Evolutionary conservation across 441 rosid genomes (phyloP), one percentile per base, ranked within the genome.

Genomic region (Adansonia grandidieri): DNA sequence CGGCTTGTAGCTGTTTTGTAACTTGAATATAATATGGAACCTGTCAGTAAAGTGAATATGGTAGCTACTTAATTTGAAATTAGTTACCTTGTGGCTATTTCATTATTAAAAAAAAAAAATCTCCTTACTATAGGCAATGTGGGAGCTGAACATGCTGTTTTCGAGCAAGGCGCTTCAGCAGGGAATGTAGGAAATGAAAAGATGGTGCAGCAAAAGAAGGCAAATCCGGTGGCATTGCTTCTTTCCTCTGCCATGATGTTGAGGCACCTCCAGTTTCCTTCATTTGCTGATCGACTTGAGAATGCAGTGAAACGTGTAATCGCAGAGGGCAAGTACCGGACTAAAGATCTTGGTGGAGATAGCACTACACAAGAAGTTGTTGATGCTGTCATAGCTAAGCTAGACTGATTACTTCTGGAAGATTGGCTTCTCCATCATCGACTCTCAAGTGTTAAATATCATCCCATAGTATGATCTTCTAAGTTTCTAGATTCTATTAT

Each of bases 191-290:
- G 99, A 44, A 92, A 86, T 9, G 93, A 90, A n/a, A 87, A 84
- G 32, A 64, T 89, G 13, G 79, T 90, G 53, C 83, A 83, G 72
- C 91, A 88, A 81, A 91, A 89, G 89, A 94, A 87, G 78, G 99
- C 98, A 74, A 96, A 96, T 74, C 99, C 98, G 2, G 95, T 96
- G 82, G 98, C 99, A 4, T 83, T 96, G 80, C 89, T 96, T 9
- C 94, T 96, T 56, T 96, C 98, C 61, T 96, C 99, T 50, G 98
- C 99, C 22, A 96, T 94, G 99, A 92, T 96, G 99, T 89, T 94
- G 75, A 89, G 96, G 75, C 98, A 94, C 71, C 96, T 97, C 68
- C 99, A 89, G 87, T 97, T 94, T 78, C 98, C 98, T 63, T 89
- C 97, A 11, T 97, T 97, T 20, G 97, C 98, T 24, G 96, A 97